Conservation (phyloP, 2,329 filamentous ascomycete species). For the Aspergillus bombycis region DNA sequence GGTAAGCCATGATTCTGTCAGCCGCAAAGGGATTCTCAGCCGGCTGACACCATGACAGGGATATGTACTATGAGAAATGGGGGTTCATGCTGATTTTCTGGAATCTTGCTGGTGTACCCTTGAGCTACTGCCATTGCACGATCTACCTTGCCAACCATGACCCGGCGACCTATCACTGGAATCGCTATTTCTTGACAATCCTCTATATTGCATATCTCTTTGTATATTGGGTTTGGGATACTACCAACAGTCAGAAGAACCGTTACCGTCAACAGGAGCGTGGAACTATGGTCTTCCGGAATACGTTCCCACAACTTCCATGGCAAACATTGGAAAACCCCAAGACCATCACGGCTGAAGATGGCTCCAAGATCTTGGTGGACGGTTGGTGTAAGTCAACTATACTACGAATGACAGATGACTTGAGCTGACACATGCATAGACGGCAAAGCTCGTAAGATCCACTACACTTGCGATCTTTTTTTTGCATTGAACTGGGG, state of each 20-base stretch:
- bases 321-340: conserved; percentile 85
- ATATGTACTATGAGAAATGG: conserved; percentile 97
- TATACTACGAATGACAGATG: neutral
- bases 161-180: conserved; percentile 76
- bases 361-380: conserved; percentile 75
- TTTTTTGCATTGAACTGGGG: conserved; percentile 80
- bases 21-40: neutral
- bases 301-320: conserved; percentile 86
- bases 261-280: conserved; percentile 81
- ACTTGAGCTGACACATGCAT: conserved; percentile 22
- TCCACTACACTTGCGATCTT: conserved; percentile 79
- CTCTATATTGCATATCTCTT: conserved; percentile 76
- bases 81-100: conserved; percentile 98
- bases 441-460: conserved; percentile 74
- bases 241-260: conserved; percentile 91
- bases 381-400: conserved; percentile 76
- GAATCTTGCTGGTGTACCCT: conserved; percentile 88
- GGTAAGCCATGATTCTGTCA: conserved; percentile 50
- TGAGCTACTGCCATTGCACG: conserved; percentile 92
- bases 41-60: conserved; percentile 53
- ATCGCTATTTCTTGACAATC: conserved; percentile 65
- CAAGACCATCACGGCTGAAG: conserved; percentile 71
- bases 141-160: conserved; percentile 85
- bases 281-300: conserved; percentile 69
- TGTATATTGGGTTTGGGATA: conserved; percentile 91